These are phyloP conservation scores for Dalbergia oliveri DNA, from an alignment of 306 rosid species.

Conservation along the genomic window DNA sequence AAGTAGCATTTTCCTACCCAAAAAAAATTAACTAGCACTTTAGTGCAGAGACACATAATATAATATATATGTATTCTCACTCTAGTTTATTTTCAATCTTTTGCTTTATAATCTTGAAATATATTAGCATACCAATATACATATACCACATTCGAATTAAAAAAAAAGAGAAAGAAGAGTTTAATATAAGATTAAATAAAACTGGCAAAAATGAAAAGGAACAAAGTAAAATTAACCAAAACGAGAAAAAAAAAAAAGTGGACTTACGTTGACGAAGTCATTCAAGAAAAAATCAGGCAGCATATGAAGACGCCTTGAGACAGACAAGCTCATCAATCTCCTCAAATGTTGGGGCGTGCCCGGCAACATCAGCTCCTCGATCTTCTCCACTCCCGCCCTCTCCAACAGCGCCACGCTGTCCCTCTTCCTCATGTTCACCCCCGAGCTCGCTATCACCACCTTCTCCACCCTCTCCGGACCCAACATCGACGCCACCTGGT, in stretches of 20 bases:
- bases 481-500: conserved; percentile 67
- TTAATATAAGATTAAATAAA: not conserved
- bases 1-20: no score
- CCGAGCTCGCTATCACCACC: conserved; percentile 92
- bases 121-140: no score
- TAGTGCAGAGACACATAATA: no score
- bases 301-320: conserved; percentile 33
- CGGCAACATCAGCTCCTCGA: conserved; percentile 82
- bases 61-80: no score
- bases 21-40: no score
- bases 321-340: conserved; percentile 57
- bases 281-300: conserved; percentile 70
- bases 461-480: conserved; percentile 82
- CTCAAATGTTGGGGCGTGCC: conserved; percentile 62
- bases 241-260: not conserved
- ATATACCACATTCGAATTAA: no score
- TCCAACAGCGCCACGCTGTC: conserved; percentile 59
- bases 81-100: no score
- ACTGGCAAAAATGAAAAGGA: not conserved
- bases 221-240: no score
- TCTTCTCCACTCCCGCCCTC: conserved; percentile 62
- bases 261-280: conserved; percentile 63
- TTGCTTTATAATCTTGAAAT: no score
- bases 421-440: conserved; percentile 64
- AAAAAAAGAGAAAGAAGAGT: not conserved